These are phyloP conservation scores for Passiflora organensis DNA, from an alignment of 345 rosid species.

Conservation along the genomic window DNA sequence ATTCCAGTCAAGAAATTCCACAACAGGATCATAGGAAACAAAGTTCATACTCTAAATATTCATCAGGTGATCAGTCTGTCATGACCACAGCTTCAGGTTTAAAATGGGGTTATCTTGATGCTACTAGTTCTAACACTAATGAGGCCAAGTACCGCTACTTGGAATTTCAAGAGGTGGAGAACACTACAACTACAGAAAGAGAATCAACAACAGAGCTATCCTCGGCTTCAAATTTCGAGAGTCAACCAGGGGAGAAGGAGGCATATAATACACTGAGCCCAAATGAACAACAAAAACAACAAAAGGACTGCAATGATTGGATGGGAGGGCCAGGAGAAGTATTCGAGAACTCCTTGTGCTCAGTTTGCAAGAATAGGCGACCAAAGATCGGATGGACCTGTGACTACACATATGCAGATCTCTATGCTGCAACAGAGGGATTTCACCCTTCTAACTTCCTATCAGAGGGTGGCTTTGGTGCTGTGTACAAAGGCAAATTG, in stretches of 20 bases:
- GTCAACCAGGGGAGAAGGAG: conserved; percentile 16
- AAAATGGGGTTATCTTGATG: conserved; percentile 11
- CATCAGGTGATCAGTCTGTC: conserved; percentile 20
- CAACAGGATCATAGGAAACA: conserved; percentile 11
- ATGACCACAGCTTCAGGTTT: conserved; percentile 7
- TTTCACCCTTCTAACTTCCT: conserved; percentile 39
- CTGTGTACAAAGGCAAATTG: conserved; percentile 46
- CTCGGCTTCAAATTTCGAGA: conserved; percentile 3
- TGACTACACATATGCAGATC: conserved; percentile 50
- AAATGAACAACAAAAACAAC: conserved; percentile 21
- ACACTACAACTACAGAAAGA: conserved; percentile 9
- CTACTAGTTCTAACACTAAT: conserved; percentile 23
- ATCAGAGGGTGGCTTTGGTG: conserved; percentile 69
- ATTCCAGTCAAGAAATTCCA: conserved; percentile 18
- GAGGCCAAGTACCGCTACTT: conserved; percentile 16
- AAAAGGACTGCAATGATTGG: conserved; percentile 18
- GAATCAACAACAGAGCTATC: conserved; percentile 27
- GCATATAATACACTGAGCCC: conserved; percentile 15
- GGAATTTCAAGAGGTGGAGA: conserved; percentile 23
- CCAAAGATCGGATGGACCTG: conserved; percentile 48
- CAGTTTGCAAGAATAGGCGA: conserved; percentile 44
- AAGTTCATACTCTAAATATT: conserved; percentile 15
- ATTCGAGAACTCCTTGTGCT: conserved; percentile 42
- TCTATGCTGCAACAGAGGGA: conserved; percentile 51
- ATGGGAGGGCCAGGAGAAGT: conserved; percentile 21